Evolutionary conservation across 2,329 filamentous ascomycete species (phyloP).

Genomic region (Fusarium sp.): DNA sequence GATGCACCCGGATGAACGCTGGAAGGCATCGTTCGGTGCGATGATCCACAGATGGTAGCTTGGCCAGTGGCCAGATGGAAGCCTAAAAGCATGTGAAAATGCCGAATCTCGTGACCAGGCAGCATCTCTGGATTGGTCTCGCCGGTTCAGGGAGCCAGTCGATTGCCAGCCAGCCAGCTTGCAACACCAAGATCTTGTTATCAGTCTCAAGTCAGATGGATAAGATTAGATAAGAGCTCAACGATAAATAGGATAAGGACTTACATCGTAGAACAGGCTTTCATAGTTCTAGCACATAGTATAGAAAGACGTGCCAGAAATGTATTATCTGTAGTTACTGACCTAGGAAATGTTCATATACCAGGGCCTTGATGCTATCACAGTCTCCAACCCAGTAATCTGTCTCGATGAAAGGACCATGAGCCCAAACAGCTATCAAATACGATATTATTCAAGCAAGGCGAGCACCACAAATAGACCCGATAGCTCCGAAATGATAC

Average conservation of each 20-base stretch:
- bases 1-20: neutral
- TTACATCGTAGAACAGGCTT: too few relatives aligned
- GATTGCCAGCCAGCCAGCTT: neutral
- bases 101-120: neutral
- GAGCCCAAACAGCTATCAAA: neutral
- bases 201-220: neutral
- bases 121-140: neutral
- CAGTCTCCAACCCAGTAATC: too few relatives aligned
- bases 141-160: rapidly evolving
- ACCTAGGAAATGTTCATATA: rapidly evolving
- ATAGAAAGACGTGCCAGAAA: neutral
- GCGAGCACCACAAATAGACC: too few relatives aligned
- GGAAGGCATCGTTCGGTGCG: neutral
- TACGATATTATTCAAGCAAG: neutral
- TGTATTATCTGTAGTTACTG: rapidly evolving
- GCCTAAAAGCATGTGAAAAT: neutral
- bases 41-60: neutral
- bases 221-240: neutral
- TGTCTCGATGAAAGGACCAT: neutral
- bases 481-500: neutral
- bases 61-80: neutral
- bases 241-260: neutral
- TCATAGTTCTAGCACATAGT: rapidly evolving
- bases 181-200: neutral
- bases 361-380: rapidly evolving